Conservation (phyloP, 1,139 yeast species). For the Nakaseomyces kungkrabaensis region DNA sequence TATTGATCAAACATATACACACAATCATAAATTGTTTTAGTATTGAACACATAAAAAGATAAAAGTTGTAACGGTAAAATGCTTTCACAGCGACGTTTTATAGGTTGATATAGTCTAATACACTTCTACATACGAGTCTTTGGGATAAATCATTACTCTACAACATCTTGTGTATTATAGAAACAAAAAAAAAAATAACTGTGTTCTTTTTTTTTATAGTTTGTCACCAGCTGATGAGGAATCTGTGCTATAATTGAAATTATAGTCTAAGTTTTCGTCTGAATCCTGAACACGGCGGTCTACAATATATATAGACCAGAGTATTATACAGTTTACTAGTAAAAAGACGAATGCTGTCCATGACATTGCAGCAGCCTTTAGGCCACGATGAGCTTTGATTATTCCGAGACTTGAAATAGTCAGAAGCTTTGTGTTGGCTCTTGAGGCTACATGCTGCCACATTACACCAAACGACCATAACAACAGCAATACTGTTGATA, state of each 20-base stretch:
- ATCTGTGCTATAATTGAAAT: neutral
- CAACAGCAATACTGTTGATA: slow-evolving; percentile 35
- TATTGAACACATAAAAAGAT: too few species aligned
- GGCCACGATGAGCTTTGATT: slow-evolving; percentile 39
- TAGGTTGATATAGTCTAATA: too few species aligned
- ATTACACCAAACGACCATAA: slow-evolving; percentile 65
- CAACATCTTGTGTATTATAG: neutral
- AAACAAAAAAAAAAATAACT: neutral
- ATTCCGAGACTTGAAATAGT: slow-evolving; percentile 45
- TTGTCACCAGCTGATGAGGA: neutral
- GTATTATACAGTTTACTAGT: slow-evolving; percentile 28
- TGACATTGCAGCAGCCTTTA: slow-evolving; percentile 47
- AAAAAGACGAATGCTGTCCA: slow-evolving; percentile 53
- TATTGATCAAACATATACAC: too few species aligned
- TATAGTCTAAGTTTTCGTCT: neutral
- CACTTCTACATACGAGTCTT: too few species aligned
- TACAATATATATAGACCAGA: slow-evolving; percentile 25
- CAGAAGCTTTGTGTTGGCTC: slow-evolving; percentile 37
- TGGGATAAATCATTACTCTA: too few species aligned
- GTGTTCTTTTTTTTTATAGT: neutral
- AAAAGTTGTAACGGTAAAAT: too few species aligned
- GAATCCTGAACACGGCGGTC: slow-evolving; percentile 13
- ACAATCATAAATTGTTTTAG: too few species aligned
- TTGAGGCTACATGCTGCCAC: slow-evolving; percentile 54
- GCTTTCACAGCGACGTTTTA: too few species aligned